Base-by-base conservation (phyloP, 2,329 filamentous ascomycete species). In the Fusarium sp. region DNA sequence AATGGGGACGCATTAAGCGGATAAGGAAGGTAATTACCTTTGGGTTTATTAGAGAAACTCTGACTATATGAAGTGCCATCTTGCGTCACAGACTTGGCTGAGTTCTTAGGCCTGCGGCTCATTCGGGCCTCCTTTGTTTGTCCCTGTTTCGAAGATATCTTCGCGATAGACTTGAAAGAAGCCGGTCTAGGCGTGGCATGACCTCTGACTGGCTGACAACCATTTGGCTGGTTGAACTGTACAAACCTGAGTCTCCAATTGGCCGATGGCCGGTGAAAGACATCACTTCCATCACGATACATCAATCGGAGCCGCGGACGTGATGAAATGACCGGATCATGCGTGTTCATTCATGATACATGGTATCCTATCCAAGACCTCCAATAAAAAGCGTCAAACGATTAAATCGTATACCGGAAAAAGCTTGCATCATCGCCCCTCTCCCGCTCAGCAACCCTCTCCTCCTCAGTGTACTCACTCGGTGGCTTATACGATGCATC, bases 401-500 rank as follows among this genome's bases (percentile, higher is more conserved):
- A 33, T 67, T 16, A 68, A 43, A 68, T 24, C 14, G 66, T 68
- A 43, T 65, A 68, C 18, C 66, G 60, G 41, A 68, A 68, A 27
- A 65, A 68, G 18, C 52, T 59, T 20, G 66, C 66, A 35, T 68
- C 16, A 31, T 68, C 66, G 1, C 66, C 66, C 24, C n/a, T 41
- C 13, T 68, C 66, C n/a, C 24, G n/a, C 43, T 68, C 66, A 7
- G 31, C 29, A 14, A 9, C 29, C 52, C 16, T 39, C 54, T 68
- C 52, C 20, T 41, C 61, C 14, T 59, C 33, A 35, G 24, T 64
- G 7, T 68, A 68, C 29, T 60, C 29, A 6, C 43, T 43, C n/a
- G 60, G 66, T 16, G 60, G 18, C 52, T 59, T 64, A 13, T 48
- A 41, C 18, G 20, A 18, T 20, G 61, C 41, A 37, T 71, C 68